Percentiles rank a stretch among this genome's conserved stretches.
Evolutionary conservation across 805 yeast genomes (phyloP).

Genomic region (Aciculoconidium aculeatum): DNA sequence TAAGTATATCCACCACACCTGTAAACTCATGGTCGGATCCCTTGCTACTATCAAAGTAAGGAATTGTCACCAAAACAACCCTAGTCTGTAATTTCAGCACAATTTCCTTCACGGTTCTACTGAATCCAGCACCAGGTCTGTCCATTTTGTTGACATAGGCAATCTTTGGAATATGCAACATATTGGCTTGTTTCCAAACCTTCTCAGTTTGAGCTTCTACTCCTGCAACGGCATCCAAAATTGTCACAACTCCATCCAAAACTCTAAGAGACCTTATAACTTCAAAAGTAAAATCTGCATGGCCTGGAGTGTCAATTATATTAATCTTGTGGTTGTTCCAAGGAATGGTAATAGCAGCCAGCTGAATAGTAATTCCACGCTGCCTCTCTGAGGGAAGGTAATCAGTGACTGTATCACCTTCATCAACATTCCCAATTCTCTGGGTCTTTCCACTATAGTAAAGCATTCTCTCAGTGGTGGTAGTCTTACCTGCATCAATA

Average conservation of each 20-base stretch:
- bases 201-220: slow-evolving; percentile 98
- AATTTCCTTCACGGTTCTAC: slow-evolving; percentile 82
- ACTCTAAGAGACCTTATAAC: slow-evolving; percentile 86
- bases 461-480: slow-evolving; percentile 95
- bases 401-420: slow-evolving; percentile 95
- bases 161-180: slow-evolving; percentile 63
- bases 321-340: slow-evolving; percentile 79
- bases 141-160: slow-evolving; percentile 94
- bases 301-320: slow-evolving; percentile 96
- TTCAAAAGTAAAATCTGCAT: slow-evolving; percentile 95
- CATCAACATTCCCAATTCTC: slow-evolving; percentile 87
- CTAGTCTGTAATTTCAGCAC: slow-evolving; percentile 69
- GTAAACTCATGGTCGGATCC: slow-evolving; percentile 41
- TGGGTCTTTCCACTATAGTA: slow-evolving; percentile 77
- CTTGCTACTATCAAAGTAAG: slow-evolving; percentile 45
- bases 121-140: slow-evolving; percentile 90
- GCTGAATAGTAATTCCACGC: slow-evolving; percentile 93
- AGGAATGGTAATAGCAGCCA: slow-evolving; percentile 89
- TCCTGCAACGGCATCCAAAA: slow-evolving; percentile 94
- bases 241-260: slow-evolving; percentile 89
- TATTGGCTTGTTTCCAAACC: slow-evolving; percentile 85
- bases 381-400: slow-evolving; percentile 83
- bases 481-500: slow-evolving; percentile 97
- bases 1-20: slow-evolving; percentile 74
- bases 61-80: slow-evolving; percentile 71